phyloP scores from a whole-genome alignment of 140 eudicot genomes.

The Oenanthe javanica region DNA sequence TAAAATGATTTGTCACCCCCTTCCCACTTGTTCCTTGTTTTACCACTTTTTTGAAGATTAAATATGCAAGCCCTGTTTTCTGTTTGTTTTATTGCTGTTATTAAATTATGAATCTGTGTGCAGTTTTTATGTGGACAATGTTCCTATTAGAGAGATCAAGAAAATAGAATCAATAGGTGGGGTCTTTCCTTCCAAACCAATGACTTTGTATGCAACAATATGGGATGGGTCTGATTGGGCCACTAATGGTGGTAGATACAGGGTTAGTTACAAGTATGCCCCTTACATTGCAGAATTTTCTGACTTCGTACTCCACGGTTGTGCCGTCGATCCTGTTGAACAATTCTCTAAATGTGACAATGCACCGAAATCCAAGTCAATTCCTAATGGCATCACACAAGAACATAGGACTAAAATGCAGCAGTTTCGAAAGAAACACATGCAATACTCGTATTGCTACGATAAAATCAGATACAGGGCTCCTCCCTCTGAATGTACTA shows the following conservation, averaged over 20 bases:
- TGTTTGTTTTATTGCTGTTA: conserved; percentile 9
- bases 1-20: background rate
- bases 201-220: conserved; percentile 84
- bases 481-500: conserved; percentile 65
- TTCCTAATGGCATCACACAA: conserved; percentile 41
- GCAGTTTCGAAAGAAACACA: conserved; percentile 50
- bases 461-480: conserved; percentile 50
- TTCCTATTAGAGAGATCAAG: conserved; percentile 78
- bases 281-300: conserved; percentile 82
- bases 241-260: conserved; percentile 89
- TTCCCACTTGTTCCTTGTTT: conserved; percentile 10
- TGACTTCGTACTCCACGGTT: conserved; percentile 80
- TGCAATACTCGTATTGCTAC: conserved; percentile 95
- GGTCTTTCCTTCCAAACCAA: conserved; percentile 89
- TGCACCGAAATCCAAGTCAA: conserved; percentile 20
- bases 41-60: background rate
- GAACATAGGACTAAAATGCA: conserved; percentile 62
- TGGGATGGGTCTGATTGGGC: conserved; percentile 99
- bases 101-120: conserved; percentile 8
- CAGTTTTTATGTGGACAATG: conserved; percentile 86
- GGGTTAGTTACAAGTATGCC: conserved; percentile 82
- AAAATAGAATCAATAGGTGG: conserved; percentile 72
- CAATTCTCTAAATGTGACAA: conserved; percentile 37
- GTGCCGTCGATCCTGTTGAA: conserved; percentile 73
- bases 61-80: too few relatives aligned